Evolutionary conservation across 2,329 filamentous ascomycete species (phyloP).

Genomic region (Ploettnerulaceae sp.): DNA sequence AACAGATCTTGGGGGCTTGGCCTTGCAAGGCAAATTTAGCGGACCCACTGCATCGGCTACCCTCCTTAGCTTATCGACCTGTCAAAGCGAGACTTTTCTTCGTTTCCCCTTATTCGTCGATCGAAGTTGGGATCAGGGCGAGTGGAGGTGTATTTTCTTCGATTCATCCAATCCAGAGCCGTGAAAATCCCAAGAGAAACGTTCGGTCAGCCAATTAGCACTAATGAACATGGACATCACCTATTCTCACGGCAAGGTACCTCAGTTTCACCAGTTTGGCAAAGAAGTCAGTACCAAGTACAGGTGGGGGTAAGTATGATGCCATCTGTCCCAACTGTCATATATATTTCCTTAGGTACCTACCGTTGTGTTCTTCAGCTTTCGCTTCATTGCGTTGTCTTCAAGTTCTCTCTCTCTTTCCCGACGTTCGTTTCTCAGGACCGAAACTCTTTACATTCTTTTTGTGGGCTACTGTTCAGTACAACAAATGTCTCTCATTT

Average conservation of each 20-base stretch:
- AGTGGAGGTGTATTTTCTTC: not conserved
- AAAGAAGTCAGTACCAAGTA: conserved; percentile 2
- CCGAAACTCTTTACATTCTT: not conserved
- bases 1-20: too few relatives aligned
- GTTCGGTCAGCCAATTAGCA: not conserved
- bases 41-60: too few relatives aligned
- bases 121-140: not conserved
- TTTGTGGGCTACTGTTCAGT: not conserved
- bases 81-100: not conserved
- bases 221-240: not conserved
- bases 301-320: not conserved
- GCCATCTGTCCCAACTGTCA: conserved; percentile 1
- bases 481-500: not conserved
- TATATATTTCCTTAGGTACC: too few relatives aligned
- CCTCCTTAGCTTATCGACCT: not conserved
- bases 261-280: conserved; percentile 2
- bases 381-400: not conserved
- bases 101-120: not conserved
- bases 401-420: not conserved
- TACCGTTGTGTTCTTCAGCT: not conserved
- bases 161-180: conserved; percentile 1
- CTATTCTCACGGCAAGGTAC: not conserved
- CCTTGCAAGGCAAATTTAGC: too few relatives aligned
- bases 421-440: not conserved
- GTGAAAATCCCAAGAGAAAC: conserved; percentile 3